Percentiles rank a stretch among this genome's conserved stretches.
Conservation (phyloP, 805 yeast genomes). For the Candida nemodendra region DNA sequence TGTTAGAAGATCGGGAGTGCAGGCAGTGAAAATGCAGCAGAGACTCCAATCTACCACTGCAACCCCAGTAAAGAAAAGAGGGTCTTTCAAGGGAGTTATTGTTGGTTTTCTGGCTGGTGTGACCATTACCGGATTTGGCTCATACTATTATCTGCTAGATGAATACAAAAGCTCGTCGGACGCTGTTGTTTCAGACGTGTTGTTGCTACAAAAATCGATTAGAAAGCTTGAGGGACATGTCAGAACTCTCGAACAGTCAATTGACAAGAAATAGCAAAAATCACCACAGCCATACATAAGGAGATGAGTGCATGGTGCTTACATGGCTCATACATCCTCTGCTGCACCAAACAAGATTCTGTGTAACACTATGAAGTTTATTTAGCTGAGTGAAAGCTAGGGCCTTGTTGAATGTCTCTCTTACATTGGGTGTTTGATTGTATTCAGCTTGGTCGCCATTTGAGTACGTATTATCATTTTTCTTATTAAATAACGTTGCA, state of each 20-base stretch:
- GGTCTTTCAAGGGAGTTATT: conserved; percentile 43
- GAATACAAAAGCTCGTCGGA: conserved; percentile 72
- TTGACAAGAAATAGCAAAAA: conserved; percentile 26
- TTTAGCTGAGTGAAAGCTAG: no score
- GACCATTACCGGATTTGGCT: conserved; percentile 67
- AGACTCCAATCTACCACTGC: conserved; percentile 24
- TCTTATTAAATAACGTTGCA: no score
- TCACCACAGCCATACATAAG: neutral
- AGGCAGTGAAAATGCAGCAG: conserved; percentile 7
- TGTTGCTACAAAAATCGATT: conserved; percentile 66
- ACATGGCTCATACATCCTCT: no score
- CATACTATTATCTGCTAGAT: conserved; percentile 76
- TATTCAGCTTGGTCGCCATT: no score
- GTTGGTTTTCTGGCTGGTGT: conserved; percentile 81
- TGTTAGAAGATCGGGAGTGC: conserved; percentile 10
- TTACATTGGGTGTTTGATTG: no score
- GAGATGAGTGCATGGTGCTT: no score
- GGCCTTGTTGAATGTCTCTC: no score
- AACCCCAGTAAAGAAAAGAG: conserved; percentile 20
- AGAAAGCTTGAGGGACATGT: conserved; percentile 68
- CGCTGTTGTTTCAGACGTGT: conserved; percentile 72
- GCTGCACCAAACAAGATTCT: no score
- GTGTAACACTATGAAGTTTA: no score
- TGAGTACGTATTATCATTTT: no score
- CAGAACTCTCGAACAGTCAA: conserved; percentile 50